Conservation (phyloP, 2,329 filamentous ascomycete species). For the Trichophyton benhamiae region DNA sequence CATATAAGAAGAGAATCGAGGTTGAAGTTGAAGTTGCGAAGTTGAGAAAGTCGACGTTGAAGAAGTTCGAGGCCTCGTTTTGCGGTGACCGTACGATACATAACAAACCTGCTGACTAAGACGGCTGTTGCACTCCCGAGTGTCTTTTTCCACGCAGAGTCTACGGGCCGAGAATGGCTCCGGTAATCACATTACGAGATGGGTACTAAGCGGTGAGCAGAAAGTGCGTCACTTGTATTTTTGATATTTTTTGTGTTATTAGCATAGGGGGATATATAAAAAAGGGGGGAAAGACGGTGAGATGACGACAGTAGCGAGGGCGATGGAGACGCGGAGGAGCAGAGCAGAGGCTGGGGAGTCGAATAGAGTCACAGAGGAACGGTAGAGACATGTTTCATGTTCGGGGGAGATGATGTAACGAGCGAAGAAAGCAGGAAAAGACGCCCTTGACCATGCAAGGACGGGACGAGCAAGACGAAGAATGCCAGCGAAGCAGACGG, state of each 20-base stretch:
- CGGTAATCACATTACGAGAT: neutral
- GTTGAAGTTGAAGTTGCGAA: constrained; percentile 5
- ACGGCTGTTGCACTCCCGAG: neutral
- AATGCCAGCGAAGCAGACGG: no score
- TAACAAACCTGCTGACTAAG: neutral
- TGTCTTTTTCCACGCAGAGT: no score
- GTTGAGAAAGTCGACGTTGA: neutral
- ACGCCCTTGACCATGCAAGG: neutral
- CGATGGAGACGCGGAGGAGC: neutral
- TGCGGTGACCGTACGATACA: neutral
- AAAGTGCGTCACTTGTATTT: neutral
- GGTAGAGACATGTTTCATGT: neutral
- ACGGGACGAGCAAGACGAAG: neutral
- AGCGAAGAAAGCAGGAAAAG: neutral
- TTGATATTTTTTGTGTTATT: neutral
- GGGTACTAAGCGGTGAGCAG: neutral
- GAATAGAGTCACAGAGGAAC: no score
- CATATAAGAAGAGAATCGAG: neutral
- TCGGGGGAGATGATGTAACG: neutral
- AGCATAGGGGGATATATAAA: neutral
- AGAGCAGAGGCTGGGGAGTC: no score
- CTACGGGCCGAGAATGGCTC: neutral
- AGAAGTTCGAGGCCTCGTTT: neutral
- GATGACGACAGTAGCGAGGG: neutral
- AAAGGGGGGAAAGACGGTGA: neutral